Percentiles rank a stretch among this genome's conserved stretches.
These are phyloP conservation scores for Pseudofabraea citricarpa DNA, from an alignment of 2,329 filamentous ascomycete genomes.

Conservation along the genomic window DNA sequence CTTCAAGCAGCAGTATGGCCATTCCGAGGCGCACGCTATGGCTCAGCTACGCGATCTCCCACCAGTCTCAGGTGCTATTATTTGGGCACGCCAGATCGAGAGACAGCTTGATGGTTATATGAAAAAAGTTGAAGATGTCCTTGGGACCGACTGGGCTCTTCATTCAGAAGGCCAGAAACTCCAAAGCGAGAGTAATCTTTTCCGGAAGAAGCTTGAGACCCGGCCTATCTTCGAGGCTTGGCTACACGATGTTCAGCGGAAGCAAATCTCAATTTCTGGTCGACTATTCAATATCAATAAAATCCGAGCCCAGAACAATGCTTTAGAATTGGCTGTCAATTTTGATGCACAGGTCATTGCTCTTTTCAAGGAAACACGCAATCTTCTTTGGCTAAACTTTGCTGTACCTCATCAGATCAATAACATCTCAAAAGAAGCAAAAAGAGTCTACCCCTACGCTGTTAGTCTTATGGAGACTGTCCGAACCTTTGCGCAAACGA, in stretches of 20 bases:
- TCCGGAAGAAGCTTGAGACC: constrained; percentile 94
- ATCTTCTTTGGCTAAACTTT: constrained; percentile 91
- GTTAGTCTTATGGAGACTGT: constrained; percentile 99
- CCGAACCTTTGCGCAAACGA: constrained; percentile 86
- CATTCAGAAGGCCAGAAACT: constrained; percentile 95
- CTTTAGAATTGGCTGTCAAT: constrained; percentile 85
- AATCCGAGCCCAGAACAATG: constrained; percentile 85
- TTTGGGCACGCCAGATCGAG: constrained; percentile 97
- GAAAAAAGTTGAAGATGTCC: constrained; percentile 97
- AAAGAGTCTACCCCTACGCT: constrained; percentile 94
- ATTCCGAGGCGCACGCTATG: constrained; percentile 98
- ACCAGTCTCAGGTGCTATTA: constrained; percentile 93
- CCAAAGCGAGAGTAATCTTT: constrained; percentile 84
- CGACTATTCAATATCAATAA: constrained; percentile 86
- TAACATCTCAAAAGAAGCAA: constrained; percentile 97
- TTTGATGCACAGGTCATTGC: constrained; percentile 97
- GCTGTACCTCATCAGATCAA: constrained; percentile 91
- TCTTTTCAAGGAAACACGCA: constrained; percentile 96
- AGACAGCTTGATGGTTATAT: constrained; percentile 94
- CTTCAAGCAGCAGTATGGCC: constrained; percentile 98
- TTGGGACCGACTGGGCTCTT: constrained; percentile 90
- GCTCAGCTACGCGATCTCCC: constrained; percentile 93
- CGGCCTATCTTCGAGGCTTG: constrained; percentile 92
- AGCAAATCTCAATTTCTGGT: constrained; percentile 87
- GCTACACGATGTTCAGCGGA: constrained; percentile 82